These are phyloP conservation scores for Chenopodium berlandieri DNA, from an alignment of 148 eudicot species.

Conservation along the genomic window DNA sequence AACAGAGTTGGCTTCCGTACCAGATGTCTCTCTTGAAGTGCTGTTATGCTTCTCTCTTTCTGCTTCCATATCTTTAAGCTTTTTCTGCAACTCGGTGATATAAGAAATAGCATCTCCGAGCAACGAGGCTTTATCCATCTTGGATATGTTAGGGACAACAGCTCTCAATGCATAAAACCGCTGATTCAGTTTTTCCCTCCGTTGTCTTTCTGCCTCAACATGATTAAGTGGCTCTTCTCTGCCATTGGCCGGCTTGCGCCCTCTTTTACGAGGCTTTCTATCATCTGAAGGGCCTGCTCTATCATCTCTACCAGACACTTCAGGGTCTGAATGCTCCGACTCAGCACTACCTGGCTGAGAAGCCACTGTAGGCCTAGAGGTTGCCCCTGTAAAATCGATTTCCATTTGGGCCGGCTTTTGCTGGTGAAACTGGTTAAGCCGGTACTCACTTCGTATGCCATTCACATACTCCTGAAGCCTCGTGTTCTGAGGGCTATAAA, in stretches of 20 bases:
- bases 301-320: constrained; percentile 52
- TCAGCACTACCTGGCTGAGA: constrained; percentile 42
- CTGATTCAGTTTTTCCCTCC: constrained; percentile 91
- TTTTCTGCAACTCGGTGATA: constrained; percentile 76
- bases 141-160: constrained; percentile 86
- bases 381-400: constrained; percentile 71
- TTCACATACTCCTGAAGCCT: constrained; percentile 40
- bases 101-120: constrained; percentile 88
- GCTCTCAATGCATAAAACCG: constrained; percentile 84
- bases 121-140: constrained; percentile 94
- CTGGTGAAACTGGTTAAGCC: constrained; percentile 37
- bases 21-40: constrained; percentile 34
- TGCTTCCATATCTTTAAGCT: constrained; percentile 70
- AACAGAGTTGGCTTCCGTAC: constrained; percentile 35
- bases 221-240: constrained; percentile 63
- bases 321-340: constrained; percentile 69
- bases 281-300: constrained; percentile 32
- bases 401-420: constrained; percentile 57
- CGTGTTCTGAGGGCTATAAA: constrained; percentile 41
- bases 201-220: constrained; percentile 87
- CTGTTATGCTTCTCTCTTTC: constrained; percentile 45
- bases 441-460: constrained; percentile 50
- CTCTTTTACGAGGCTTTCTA: constrained; percentile 40
- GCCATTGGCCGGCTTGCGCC: constrained; percentile 47
- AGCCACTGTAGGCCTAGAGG: constrained; percentile 40